Conservation (phyloP, 495 filamentous ascomycete species). For the Penicillium taxi region DNA sequence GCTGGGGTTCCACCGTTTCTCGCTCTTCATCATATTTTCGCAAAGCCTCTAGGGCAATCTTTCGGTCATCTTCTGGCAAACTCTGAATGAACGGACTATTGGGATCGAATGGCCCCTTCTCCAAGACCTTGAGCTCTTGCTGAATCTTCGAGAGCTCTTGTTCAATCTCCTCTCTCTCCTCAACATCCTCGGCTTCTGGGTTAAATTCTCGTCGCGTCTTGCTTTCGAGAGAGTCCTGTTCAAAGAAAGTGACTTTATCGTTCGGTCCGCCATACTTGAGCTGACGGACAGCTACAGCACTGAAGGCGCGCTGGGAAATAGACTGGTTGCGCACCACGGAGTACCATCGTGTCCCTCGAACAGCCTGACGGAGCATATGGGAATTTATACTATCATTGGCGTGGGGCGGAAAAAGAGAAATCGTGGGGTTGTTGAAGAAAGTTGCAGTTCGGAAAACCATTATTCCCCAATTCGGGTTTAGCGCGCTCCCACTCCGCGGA, state of each 20-base stretch:
- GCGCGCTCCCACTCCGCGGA: slow-evolving; percentile 16
- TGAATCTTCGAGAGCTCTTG: slow-evolving; percentile 45
- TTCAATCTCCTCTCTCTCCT: slow-evolving; percentile 37
- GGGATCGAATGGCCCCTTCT: slow-evolving; percentile 35
- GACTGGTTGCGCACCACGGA: slow-evolving; percentile 31
- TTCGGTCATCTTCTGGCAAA: slow-evolving; percentile 34
- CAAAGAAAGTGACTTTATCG: slow-evolving; percentile 39
- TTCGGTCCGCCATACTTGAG: slow-evolving; percentile 34
- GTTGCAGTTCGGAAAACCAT: slow-evolving; percentile 22
- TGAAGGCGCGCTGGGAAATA: slow-evolving; percentile 26
- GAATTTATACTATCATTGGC: slow-evolving; percentile 19
- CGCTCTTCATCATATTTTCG: slow-evolving; percentile 34
- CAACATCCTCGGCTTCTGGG: slow-evolving; percentile 46
- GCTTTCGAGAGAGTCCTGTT: slow-evolving; percentile 30
- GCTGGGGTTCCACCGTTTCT: slow-evolving; percentile 15
- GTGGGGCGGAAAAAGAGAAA: neutral
- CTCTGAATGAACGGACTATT: slow-evolving; percentile 36
- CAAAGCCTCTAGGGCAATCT: slow-evolving; percentile 34
- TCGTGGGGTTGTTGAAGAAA: slow-evolving; percentile 4
- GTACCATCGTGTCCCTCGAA: slow-evolving; percentile 41
- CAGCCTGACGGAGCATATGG: slow-evolving; percentile 44
- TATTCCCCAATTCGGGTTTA: slow-evolving; percentile 29
- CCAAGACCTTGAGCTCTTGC: slow-evolving; percentile 42
- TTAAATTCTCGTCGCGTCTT: slow-evolving; percentile 32
- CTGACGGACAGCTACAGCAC: slow-evolving; percentile 26